Evolutionary conservation across 2,329 filamentous ascomycete genomes (phyloP), one percentile per base, ranked within the genome.

Genomic region (Colletotrichum tabaci): DNA sequence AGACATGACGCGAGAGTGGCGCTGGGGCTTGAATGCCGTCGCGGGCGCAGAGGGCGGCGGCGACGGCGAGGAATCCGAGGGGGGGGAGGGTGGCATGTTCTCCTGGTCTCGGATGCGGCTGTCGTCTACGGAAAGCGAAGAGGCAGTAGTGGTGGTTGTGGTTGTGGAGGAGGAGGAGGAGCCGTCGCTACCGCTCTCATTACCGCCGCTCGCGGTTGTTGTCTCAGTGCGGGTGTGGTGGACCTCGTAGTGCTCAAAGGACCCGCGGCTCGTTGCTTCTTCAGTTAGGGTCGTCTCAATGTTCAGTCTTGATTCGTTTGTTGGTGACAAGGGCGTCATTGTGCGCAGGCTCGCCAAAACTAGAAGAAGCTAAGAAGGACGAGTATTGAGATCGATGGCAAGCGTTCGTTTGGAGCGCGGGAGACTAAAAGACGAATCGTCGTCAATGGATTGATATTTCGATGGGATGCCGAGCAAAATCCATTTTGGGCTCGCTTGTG

Each of bases 1-100:
- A 44, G 88, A 89, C 64, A 90, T 80, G 74, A 90, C 86, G 73
- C 88, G 86, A 26, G 87, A 89, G 71, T 87, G 84, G 58, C 87
- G 85, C 74, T 80, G 78, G 42, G 66, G 66, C 53, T 72, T 72
- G 30, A 68, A 53, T 9, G 66, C 65, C 65, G 58, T 64, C 44
- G 58, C 58, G 35, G 64, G 68, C 57, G 65, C 68, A 12, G 68
- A 71, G 38, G 65, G 57, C 52, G 69, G 67, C 63, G 67, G 53
- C 69, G 68, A 64, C 46, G 64, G 55, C 57, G 69, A 72, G 47
- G 69, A 72, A 69, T 69, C 47, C 56, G 56, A 61, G 75, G 70
- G 55, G 75, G 87, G 87, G 60, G 82, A 81, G 13, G 86, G 83
- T 52, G 84, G 84, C 47, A 82, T 74, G 78, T 88, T 85, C 77